These are phyloP conservation scores for Craspedostauros australis DNA, from an alignment of 108 stramenopile genomes.

Conservation along the genomic window DNA sequence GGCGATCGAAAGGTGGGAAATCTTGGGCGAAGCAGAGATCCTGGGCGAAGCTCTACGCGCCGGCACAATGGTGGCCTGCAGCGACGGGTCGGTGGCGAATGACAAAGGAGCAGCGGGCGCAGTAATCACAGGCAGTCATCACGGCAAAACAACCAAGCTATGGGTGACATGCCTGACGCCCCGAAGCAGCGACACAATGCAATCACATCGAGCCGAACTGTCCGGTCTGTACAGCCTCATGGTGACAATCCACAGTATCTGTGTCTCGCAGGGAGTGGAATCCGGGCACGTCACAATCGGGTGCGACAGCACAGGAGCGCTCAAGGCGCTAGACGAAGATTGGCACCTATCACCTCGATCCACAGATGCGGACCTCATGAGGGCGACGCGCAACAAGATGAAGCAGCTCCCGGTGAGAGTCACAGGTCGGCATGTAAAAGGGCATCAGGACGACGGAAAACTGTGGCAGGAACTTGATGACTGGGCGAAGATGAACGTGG, in stretches of 20 bases:
- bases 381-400: neutral
- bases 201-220: constrained; percentile 1
- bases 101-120: too few relatives aligned
- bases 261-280: neutral
- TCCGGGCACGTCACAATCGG: neutral
- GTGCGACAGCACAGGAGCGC: neutral
- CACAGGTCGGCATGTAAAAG: neutral
- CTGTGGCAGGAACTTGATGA: neutral
- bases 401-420: neutral
- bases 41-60: too few relatives aligned
- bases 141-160: too few relatives aligned
- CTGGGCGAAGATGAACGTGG: neutral
- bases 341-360: neutral
- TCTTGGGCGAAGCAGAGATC: too few relatives aligned
- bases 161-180: too few relatives aligned
- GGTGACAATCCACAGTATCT: too few relatives aligned
- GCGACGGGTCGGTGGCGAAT: too few relatives aligned
- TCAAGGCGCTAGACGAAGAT: neutral
- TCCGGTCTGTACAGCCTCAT: neutral
- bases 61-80: too few relatives aligned
- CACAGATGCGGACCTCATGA: neutral
- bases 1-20: too few relatives aligned
- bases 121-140: too few relatives aligned
- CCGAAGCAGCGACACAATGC: too few relatives aligned
- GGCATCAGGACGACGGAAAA: neutral